A percentile compares a stretch with the other conserved stretches of the same genome.
phyloP scores from a whole-genome alignment of 352 stramenopile species.

The Globisporangium mamillatum region DNA sequence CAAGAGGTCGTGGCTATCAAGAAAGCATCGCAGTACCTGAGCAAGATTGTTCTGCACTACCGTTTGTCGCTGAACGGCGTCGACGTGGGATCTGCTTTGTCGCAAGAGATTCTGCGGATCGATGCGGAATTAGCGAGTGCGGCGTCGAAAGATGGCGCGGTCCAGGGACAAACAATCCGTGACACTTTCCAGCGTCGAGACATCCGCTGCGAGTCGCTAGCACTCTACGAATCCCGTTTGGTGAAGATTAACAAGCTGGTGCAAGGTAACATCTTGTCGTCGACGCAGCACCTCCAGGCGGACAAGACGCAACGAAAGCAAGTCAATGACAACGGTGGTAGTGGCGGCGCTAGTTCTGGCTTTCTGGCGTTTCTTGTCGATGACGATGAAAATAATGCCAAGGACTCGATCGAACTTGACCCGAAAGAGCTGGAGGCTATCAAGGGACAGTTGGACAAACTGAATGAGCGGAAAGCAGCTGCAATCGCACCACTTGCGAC shows the following conservation, averaged over 20 bases:
- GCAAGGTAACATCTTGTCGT: slow-evolving; percentile 33
- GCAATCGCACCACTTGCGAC: slow-evolving; percentile 30
- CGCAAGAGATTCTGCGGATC: slow-evolving; percentile 49
- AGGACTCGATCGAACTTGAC: slow-evolving; percentile 24
- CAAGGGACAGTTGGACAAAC: slow-evolving; percentile 29
- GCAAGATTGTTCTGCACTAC: slow-evolving; percentile 46
- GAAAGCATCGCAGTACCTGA: slow-evolving; percentile 44
- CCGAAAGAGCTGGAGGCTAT: slow-evolving; percentile 36
- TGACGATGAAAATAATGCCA: slow-evolving; percentile 17
- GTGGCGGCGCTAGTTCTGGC: neutral
- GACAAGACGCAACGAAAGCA: slow-evolving; percentile 17
- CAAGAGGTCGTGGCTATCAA: slow-evolving; percentile 19
- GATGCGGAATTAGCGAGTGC: slow-evolving; percentile 44
- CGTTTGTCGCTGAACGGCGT: slow-evolving; percentile 48
- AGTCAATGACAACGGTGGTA: neutral
- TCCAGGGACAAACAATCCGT: slow-evolving; percentile 69
- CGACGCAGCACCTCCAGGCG: slow-evolving; percentile 28
- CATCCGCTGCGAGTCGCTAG: slow-evolving; percentile 64
- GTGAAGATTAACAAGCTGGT: slow-evolving; percentile 40
- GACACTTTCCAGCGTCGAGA: slow-evolving; percentile 78
- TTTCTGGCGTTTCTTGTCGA: slow-evolving; percentile 13
- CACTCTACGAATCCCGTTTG: slow-evolving; percentile 44
- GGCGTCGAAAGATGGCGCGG: slow-evolving; percentile 42
- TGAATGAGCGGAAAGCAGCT: slow-evolving; percentile 39
- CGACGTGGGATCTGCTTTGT: slow-evolving; percentile 33